These are phyloP conservation scores for Paracoccidioides brasiliensis DNA, from an alignment of 2,329 filamentous ascomycete genomes.

Conservation along the genomic window DNA sequence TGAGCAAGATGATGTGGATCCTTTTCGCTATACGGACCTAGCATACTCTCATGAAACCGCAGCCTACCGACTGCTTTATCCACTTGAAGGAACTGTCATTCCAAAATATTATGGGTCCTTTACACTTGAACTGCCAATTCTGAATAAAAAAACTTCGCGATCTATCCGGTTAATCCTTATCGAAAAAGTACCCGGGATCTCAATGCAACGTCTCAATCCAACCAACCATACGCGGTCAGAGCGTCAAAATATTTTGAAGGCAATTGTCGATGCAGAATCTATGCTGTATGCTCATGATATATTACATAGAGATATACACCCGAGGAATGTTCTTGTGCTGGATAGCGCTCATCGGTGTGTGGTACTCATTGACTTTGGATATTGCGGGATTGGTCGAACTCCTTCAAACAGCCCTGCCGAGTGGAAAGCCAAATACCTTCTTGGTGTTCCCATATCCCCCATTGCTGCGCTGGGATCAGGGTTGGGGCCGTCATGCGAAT, in stretches of 20 bases:
- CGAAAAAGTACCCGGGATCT: constrained; percentile 4
- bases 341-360: neutral
- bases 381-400: neutral
- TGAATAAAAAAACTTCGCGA: neutral
- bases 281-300: constrained; percentile 8
- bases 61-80: neutral
- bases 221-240: constrained; percentile 4
- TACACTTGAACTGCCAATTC: constrained; percentile 1
- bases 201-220: constrained; percentile 6
- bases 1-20: constrained; percentile 4
- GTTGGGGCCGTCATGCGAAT: neutral
- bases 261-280: constrained; percentile 8
- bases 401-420: neutral
- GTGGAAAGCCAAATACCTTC: constrained; percentile 1
- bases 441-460: constrained; percentile 3
- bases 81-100: constrained; percentile 4
- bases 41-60: constrained; percentile 3
- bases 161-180: constrained; percentile 10
- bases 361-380: neutral
- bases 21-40: constrained; percentile 2
- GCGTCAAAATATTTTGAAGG: constrained; percentile 9
- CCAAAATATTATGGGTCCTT: constrained; percentile 6
- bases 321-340: constrained; percentile 8
- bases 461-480: constrained; percentile 6
- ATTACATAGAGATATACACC: constrained; percentile 7